Conservation (phyloP, 495 filamentous ascomycete species). For the Podospora bellae-mahoneyi region DNA sequence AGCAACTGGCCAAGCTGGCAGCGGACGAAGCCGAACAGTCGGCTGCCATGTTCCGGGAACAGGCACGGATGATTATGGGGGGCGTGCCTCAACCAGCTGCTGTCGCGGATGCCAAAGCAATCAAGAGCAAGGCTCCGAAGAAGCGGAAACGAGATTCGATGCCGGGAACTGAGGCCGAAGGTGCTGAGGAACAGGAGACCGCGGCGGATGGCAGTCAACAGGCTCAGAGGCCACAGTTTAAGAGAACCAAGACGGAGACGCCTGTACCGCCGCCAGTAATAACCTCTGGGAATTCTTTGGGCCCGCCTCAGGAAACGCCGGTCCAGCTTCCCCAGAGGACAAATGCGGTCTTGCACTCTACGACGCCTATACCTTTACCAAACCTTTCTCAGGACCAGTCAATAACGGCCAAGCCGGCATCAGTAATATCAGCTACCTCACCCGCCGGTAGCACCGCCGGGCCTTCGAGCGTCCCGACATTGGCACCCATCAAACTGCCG, state of each 20-base stretch:
- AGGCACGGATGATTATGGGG: conserved; percentile 51
- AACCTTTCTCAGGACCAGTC: conserved; percentile 31
- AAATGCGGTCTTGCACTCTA: conserved; percentile 30
- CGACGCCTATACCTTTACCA: conserved; percentile 38
- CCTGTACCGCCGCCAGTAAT: conserved; percentile 48
- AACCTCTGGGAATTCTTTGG: conserved; percentile 24
- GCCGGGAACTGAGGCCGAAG: conserved; percentile 42
- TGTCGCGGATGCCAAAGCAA: conserved; percentile 23
- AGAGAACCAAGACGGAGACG: conserved; percentile 58
- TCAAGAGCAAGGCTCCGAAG: conserved; percentile 37
- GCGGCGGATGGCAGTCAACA: conserved; percentile 33
- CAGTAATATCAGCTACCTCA: conserved; percentile 30
- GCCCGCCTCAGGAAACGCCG: conserved; percentile 43
- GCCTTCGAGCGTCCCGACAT: conserved; percentile 11
- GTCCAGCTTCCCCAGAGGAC: conserved; percentile 30
- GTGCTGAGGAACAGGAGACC: conserved; percentile 45
- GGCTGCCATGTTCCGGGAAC: conserved; percentile 52
- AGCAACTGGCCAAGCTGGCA: conserved; percentile 65
- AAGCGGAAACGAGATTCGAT: conserved; percentile 56
- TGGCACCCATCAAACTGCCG: conserved; percentile 29
- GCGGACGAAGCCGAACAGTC: conserved; percentile 64
- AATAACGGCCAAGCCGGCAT: conserved; percentile 30
- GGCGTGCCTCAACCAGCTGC: conserved; percentile 24
- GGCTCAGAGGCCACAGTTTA: conserved; percentile 38
- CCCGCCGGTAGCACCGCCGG: conserved; percentile 29